Evolutionary conservation across 2,329 filamentous ascomycete genomes (phyloP).

Genomic region (Cercospora sojina): DNA sequence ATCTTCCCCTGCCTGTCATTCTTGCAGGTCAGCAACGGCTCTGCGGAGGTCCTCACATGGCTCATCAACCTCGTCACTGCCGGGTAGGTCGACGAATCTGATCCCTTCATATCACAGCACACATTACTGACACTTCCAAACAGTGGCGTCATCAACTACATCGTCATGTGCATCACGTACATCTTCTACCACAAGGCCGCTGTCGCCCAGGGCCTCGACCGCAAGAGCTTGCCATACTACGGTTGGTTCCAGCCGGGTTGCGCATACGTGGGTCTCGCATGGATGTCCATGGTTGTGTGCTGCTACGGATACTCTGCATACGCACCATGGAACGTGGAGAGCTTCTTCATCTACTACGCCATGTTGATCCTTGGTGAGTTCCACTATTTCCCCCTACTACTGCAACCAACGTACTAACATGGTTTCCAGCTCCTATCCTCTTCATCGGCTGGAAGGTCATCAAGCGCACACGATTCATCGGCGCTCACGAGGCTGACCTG

Average conservation of each 20-base stretch:
- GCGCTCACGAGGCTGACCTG: conserved; percentile 57
- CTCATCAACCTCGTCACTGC: conserved; percentile 53
- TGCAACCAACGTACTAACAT: conserved; percentile 9
- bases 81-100: not conserved
- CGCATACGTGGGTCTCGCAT: conserved; percentile 38
- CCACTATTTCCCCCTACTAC: no score
- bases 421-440: conserved; percentile 51
- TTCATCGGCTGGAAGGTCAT: conserved; percentile 64
- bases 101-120: conserved; percentile 54
- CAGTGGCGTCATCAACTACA: conserved; percentile 61
- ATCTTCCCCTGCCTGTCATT: conserved; percentile 39
- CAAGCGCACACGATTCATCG: conserved; percentile 58
- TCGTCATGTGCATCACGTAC: conserved; percentile 58
- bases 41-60: conserved; percentile 37
- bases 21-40: conserved; percentile 34
- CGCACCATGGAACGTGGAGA: conserved; percentile 44
- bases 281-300: conserved; percentile 40
- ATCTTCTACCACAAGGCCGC: conserved; percentile 57
- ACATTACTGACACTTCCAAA: conserved; percentile 38
- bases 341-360: conserved; percentile 54
- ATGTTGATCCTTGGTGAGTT: conserved; percentile 53
- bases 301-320: conserved; percentile 57
- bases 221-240: conserved; percentile 56
- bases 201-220: conserved; percentile 52
- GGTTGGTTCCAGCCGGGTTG: conserved; percentile 58